Conservation (phyloP, 2,329 filamentous ascomycete genomes). For the Beauveria caledonica region DNA sequence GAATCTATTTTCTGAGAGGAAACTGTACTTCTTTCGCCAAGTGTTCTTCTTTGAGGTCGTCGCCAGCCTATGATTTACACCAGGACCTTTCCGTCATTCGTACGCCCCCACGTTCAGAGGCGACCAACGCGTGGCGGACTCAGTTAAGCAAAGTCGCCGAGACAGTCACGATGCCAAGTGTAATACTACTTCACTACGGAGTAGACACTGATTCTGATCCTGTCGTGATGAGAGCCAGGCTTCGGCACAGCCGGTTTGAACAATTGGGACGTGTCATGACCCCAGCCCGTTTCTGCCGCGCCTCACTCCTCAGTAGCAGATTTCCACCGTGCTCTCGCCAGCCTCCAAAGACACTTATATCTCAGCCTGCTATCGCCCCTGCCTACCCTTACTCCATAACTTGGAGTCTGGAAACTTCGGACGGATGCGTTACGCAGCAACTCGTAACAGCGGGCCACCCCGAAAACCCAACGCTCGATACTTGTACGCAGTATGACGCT, state of each 20-base stretch:
- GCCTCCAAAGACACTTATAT: neutral
- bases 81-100: neutral
- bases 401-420: neutral
- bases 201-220: neutral
- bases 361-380: neutral
- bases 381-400: neutral
- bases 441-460: conserved; percentile 2
- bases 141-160: neutral
- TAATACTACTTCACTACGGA: neutral
- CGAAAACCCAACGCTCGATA: neutral
- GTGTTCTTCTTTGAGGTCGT: neutral
- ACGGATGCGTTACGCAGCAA: conserved; percentile 5
- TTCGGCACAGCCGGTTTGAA: neutral
- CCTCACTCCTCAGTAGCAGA: conserved; percentile 1
- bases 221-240: neutral
- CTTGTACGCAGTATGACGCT: neutral
- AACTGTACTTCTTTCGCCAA: neutral
- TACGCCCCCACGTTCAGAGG: neutral
- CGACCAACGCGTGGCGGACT: neutral
- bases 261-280: conserved; percentile 6
- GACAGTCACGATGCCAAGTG: neutral
- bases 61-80: neutral
- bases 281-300: neutral
- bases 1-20: neutral
- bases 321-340: neutral